These are phyloP conservation scores for Paraglomus occultum DNA, from an alignment of 192 early-diverging fungal species.

Conservation along the genomic window DNA sequence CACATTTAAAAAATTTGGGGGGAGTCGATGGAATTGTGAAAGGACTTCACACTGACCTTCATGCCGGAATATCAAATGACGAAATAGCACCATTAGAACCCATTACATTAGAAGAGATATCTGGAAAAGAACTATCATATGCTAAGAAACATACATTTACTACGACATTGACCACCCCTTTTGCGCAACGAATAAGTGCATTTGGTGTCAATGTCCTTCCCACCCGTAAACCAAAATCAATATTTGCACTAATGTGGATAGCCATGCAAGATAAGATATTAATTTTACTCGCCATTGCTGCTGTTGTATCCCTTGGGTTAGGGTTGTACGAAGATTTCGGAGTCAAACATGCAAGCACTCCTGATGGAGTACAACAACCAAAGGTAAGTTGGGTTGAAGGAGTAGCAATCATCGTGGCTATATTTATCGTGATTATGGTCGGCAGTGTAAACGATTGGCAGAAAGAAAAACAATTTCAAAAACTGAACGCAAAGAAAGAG, in stretches of 20 bases:
- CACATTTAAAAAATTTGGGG: constrained; percentile 39
- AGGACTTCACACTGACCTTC: constrained; percentile 47
- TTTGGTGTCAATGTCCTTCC: constrained; percentile 77
- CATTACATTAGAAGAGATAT: constrained; percentile 15
- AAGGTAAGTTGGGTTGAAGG: constrained; percentile 85
- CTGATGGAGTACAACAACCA: constrained; percentile 40
- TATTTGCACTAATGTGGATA: constrained; percentile 78
- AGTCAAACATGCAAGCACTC: constrained; percentile 41
- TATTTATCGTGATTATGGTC: constrained; percentile 74
- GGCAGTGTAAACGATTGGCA: constrained; percentile 82
- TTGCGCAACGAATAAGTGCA: constrained; percentile 51
- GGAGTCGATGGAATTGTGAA: constrained; percentile 51
- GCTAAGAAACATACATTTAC: neutral
- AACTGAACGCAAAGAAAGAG: constrained; percentile 83
- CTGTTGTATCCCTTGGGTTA: constrained; percentile 72
- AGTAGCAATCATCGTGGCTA: constrained; percentile 78
- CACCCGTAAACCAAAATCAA: constrained; percentile 61
- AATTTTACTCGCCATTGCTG: constrained; percentile 74
- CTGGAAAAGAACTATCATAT: neutral
- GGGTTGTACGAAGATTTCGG: constrained; percentile 81
- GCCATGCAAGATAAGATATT: constrained; percentile 81
- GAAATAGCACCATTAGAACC: neutral
- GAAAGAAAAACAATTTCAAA: constrained; percentile 85
- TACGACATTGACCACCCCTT: constrained; percentile 22
- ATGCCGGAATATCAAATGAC: constrained; percentile 44